A percentile compares a stretch with the other conserved stretches of the same genome.
Conservation (phyloP, 2,329 filamentous ascomycete genomes). For the Immersiporthe knoxdaviesiana region DNA sequence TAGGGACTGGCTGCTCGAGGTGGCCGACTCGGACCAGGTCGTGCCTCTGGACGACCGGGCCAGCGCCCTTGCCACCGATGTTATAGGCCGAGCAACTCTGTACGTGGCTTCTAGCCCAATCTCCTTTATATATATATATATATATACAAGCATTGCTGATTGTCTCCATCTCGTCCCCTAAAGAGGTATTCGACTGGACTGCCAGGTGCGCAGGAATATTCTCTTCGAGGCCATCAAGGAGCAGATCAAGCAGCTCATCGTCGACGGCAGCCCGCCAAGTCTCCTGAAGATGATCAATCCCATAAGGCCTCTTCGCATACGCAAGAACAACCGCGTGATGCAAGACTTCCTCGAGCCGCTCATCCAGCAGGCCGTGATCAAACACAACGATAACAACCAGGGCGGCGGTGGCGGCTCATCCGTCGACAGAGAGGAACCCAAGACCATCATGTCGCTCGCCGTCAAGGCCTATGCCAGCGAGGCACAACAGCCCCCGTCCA, state of each 20-base stretch:
- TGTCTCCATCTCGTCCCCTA: not conserved
- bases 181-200: slow-evolving; percentile 26
- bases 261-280: slow-evolving; percentile 15
- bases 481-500: slow-evolving; percentile 6
- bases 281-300: slow-evolving; percentile 29
- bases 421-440: slow-evolving; percentile 18
- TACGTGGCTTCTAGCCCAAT: no score
- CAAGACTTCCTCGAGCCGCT: slow-evolving; percentile 35
- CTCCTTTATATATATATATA: slow-evolving; percentile 9
- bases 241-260: slow-evolving; percentile 28
- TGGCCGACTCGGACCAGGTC: slow-evolving; percentile 11
- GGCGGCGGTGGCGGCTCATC: slow-evolving; percentile 15
- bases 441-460: slow-evolving; percentile 38
- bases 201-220: slow-evolving; percentile 25
- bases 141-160: not conserved
- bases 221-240: slow-evolving; percentile 29
- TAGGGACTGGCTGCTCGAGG: slow-evolving; percentile 13
- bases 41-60: slow-evolving; percentile 21
- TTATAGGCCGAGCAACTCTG: slow-evolving; percentile 38
- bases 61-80: slow-evolving; percentile 22
- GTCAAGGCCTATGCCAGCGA: slow-evolving; percentile 34
- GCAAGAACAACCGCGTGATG: slow-evolving; percentile 37
- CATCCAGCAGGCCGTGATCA: slow-evolving; percentile 34
- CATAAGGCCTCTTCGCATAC: slow-evolving; percentile 32
- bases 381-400: slow-evolving; percentile 34